Percentiles rank a stretch among this genome's conserved stretches.
Conservation (phyloP, 495 filamentous ascomycete species). For the Xylaria telfairii region DNA sequence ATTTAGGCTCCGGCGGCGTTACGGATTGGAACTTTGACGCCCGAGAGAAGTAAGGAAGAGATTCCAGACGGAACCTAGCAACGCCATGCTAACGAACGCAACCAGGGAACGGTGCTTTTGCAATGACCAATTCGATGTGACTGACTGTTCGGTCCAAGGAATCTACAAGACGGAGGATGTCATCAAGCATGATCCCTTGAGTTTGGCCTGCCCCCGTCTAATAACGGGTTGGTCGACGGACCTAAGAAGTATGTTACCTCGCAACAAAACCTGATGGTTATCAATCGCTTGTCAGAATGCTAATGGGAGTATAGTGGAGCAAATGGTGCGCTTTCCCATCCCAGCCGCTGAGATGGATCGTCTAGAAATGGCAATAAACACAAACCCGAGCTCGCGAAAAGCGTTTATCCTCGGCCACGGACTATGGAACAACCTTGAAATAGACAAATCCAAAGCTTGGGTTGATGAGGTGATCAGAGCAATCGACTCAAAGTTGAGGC, state of each 20-base stretch:
- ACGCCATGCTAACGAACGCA: conserved; percentile 19
- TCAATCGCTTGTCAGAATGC: conserved; percentile 16
- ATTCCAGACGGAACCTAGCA: background rate
- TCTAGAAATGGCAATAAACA: conserved; percentile 43
- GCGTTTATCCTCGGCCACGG: conserved; percentile 60
- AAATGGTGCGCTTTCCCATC: conserved; percentile 56
- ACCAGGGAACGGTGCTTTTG: conserved; percentile 57
- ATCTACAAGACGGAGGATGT: conserved; percentile 60
- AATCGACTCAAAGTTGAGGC: conserved; percentile 36
- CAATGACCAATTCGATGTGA: conserved; percentile 61
- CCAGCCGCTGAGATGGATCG: conserved; percentile 50
- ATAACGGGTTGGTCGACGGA: conserved; percentile 49
- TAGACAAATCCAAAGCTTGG: conserved; percentile 53
- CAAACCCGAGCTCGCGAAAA: conserved; percentile 46
- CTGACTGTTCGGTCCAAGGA: conserved; percentile 58
- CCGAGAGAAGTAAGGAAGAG: conserved; percentile 50
- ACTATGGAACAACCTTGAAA: conserved; percentile 58
- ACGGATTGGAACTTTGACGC: conserved; percentile 60
- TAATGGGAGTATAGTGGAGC: conserved; percentile 47
- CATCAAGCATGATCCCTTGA: conserved; percentile 51
- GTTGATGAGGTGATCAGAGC: conserved; percentile 47
- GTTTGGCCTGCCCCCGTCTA: conserved; percentile 47
- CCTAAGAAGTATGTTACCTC: conserved; percentile 39
- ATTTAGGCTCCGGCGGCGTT: conserved; percentile 60
- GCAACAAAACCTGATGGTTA: background rate